Evolutionary conservation across 1,284 basidiomycete species (phyloP).

Genomic region (Pascua guehoae): DNA sequence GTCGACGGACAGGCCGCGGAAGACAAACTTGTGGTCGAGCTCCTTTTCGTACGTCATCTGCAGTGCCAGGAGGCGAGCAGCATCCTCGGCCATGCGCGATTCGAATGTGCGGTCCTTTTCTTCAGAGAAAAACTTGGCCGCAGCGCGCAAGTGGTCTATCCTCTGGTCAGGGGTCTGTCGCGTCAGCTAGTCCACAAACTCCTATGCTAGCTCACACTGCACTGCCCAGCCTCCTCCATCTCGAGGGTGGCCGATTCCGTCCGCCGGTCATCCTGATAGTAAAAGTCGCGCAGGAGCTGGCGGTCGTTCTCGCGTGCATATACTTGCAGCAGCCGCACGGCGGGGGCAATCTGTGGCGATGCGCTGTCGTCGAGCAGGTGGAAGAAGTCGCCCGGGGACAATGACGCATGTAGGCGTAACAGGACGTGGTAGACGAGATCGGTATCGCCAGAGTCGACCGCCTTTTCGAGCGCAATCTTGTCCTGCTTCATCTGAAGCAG

Average conservation of each 20-base stretch:
- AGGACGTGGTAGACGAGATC: constrained; percentile 92
- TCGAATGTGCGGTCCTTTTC: constrained; percentile 88
- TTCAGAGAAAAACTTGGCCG: constrained; percentile 88
- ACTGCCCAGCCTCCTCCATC: constrained; percentile 71
- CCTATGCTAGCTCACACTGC: constrained; percentile 53
- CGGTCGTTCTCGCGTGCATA: constrained; percentile 86
- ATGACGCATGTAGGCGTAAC: constrained; percentile 73
- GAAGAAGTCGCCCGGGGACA: constrained; percentile 91
- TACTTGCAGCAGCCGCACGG: constrained; percentile 73
- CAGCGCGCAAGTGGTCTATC: constrained; percentile 68
- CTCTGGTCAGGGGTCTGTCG: constrained; percentile 65
- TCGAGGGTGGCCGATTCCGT: constrained; percentile 84
- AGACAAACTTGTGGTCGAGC: constrained; percentile 65
- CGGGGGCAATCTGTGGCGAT: constrained; percentile 66
- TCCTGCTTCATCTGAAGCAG: constrained; percentile 93
- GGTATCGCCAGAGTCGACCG: constrained; percentile 90
- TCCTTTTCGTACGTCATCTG: constrained; percentile 89
- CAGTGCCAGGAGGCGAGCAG: constrained; percentile 65
- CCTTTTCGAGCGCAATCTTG: constrained; percentile 78
- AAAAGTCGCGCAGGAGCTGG: constrained; percentile 91
- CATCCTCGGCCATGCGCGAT: constrained; percentile 92
- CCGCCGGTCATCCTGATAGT: constrained; percentile 94
- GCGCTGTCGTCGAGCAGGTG: constrained; percentile 80
- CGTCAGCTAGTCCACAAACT: constrained; percentile 3
- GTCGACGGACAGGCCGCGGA: constrained; percentile 76